phyloP scores from a whole-genome alignment of 768 basidiomycete genomes.

The Antrodiella citrinella region DNA sequence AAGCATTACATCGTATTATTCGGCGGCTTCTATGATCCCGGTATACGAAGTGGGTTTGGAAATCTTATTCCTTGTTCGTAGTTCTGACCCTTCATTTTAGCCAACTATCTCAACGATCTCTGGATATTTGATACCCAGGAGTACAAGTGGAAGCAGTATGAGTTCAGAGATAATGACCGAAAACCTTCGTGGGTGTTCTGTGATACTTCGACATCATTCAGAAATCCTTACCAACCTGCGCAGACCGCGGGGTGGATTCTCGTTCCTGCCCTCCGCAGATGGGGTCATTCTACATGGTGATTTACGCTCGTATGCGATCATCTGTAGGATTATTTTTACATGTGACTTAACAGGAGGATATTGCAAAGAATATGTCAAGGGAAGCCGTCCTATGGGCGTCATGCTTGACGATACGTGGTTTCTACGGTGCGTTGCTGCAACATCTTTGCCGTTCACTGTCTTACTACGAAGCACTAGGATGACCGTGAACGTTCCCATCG shows the following conservation, averaged over 20 bases:
- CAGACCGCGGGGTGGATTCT: constrained; percentile 77
- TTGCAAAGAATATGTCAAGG: constrained; percentile 83
- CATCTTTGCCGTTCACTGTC: not conserved
- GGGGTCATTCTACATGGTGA: constrained; percentile 75
- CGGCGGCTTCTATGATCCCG: constrained; percentile 87
- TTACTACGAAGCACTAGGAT: constrained; percentile 24
- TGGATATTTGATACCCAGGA: constrained; percentile 85
- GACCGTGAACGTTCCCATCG: constrained; percentile 17
- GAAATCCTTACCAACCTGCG: not conserved
- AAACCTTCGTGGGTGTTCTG: constrained; percentile 55
- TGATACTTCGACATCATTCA: not conserved
- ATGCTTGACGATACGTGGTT: constrained; percentile 91
- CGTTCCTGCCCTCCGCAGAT: constrained; percentile 69
- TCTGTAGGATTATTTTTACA: not conserved
- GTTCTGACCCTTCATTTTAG: constrained; percentile 26
- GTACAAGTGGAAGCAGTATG: constrained; percentile 78
- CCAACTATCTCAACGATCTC: constrained; percentile 74
- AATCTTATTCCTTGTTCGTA: no score
- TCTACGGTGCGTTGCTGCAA: constrained; percentile 57
- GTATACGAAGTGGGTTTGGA: constrained; percentile 55
- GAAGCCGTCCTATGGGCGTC: constrained; percentile 77
- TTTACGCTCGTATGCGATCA: constrained; percentile 2
- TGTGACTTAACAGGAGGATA: constrained; percentile 56
- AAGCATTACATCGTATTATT: constrained; percentile 83
- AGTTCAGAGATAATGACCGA: constrained; percentile 61